Percentiles rank a stretch among this genome's conserved stretches.
Evolutionary conservation across 2,329 filamentous ascomycete species (phyloP).

Genomic region (Proliferodiscus dingleyae): DNA sequence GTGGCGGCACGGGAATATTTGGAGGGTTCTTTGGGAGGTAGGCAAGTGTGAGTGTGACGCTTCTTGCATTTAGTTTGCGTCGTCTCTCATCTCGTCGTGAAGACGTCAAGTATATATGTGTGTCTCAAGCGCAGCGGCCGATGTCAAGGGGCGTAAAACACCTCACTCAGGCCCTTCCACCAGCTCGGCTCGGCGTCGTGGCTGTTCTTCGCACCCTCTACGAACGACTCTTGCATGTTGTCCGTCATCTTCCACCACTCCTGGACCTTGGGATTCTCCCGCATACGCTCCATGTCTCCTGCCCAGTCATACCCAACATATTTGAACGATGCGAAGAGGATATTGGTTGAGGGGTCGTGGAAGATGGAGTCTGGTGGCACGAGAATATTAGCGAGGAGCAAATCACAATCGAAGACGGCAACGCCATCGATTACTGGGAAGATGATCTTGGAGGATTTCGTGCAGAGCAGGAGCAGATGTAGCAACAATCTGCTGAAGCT

Average conservation of each 20-base stretch:
- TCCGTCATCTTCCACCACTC: slow-evolving; percentile 84
- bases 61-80: slow-evolving; percentile 2
- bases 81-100: slow-evolving; percentile 10
- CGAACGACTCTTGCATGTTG: slow-evolving; percentile 62
- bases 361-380: slow-evolving; percentile 62
- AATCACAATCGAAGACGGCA: background rate
- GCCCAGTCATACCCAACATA: slow-evolving; percentile 70
- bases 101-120: background rate
- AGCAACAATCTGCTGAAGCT: too few species aligned
- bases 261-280: slow-evolving; percentile 64
- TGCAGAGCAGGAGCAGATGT: too few species aligned
- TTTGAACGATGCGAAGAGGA: slow-evolving; percentile 72
- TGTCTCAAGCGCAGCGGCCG: background rate
- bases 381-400: background rate
- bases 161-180: slow-evolving; percentile 67
- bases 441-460: too few species aligned
- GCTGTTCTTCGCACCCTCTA: slow-evolving; percentile 54
- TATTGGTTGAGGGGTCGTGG: slow-evolving; percentile 56
- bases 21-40: slow-evolving; percentile 34
- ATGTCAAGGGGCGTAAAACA: slow-evolving; percentile 54
- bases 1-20: slow-evolving; percentile 39
- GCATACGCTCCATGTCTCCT: slow-evolving; percentile 73
- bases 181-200: slow-evolving; percentile 56
- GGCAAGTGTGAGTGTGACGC: background rate
- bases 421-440: background rate